Base-by-base conservation (phyloP, 2,329 filamentous ascomycete species). In the Paraphaeosphaeria minitans region DNA sequence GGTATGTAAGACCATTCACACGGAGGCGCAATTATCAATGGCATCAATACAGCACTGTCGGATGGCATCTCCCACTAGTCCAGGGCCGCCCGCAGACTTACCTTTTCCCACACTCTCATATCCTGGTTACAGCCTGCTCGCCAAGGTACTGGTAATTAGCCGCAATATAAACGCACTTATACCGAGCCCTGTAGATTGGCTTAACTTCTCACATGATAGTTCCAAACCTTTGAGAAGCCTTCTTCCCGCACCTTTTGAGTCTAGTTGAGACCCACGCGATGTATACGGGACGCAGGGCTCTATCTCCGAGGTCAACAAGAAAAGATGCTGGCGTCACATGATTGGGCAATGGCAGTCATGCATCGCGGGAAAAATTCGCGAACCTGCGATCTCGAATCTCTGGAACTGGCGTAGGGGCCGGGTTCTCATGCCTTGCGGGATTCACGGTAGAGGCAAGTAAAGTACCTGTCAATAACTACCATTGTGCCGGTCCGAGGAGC, bases 401-500 rank as follows among this genome's bases (percentile, higher is more conserved):
- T 29, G 19, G 29, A 19, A 35, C 41, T 45, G 39, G 51, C 27
- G 27, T 24, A 27, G 51, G 14, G 45, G 41, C 51, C 41, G 50
- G 41, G 35, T n/a, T 9, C 29, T 35, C 27, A 45, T 12, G 29
- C 41, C 27, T n/a, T 24, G 14, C 29, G 19, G 41, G 41, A 46
- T 53, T 53, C 41, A 41, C 51, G 45, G 45, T 19, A 45, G 19
- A 43, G 51, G 29, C 41, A 45, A 33, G 41, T 58, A 58, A 37
- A 53, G 59, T 58, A 55, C 21, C 16, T 51, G 27, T 51, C 55
- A 62, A 59, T 62, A 42, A 59, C 24, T 42, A 41, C 52, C 59
- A 33, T 55, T 42, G 39, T 57, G 19, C 46, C 59, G 56, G 53
- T 51, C 56, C 50, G 41, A 27, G 22, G 29, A 7, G 21, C 24